phyloP scores from a whole-genome alignment of 108 stramenopile genomes.

The Poteriospumella lacustris region DNA sequence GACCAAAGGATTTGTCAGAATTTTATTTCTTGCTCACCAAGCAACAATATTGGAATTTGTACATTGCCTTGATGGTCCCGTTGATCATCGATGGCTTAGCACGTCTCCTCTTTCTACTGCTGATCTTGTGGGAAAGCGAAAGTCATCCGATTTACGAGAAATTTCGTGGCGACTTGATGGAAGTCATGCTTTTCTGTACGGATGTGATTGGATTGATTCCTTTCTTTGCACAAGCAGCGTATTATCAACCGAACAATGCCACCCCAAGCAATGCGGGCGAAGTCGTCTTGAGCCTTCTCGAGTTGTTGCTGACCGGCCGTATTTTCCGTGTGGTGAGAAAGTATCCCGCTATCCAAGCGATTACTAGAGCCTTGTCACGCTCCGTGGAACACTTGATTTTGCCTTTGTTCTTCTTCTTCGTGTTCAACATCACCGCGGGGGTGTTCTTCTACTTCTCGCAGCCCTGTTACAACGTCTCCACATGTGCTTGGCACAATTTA shows the following conservation, averaged over 20 bases:
- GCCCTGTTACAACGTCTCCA: conserved; percentile 5
- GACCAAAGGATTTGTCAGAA: not conserved
- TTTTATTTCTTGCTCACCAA: not conserved
- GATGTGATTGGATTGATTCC: not conserved
- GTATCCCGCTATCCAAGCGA: not conserved
- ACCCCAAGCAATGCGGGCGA: not conserved
- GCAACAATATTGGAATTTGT: not conserved
- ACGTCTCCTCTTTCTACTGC: not conserved
- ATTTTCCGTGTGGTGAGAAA: not conserved
- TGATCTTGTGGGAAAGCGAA: not conserved
- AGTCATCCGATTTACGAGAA: not conserved
- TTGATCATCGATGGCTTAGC: not conserved
- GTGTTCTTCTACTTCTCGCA: conserved; percentile 3
- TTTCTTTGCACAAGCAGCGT: not conserved
- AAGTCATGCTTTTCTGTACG: not conserved
- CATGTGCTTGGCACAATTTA: conserved; percentile 11
- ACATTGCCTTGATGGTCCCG: not conserved
- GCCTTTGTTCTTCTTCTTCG: conserved; percentile 10
- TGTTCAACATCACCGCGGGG: conserved; percentile 5
- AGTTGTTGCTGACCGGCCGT: not conserved
- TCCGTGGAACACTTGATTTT: not conserved
- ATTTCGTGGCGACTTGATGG: not conserved
- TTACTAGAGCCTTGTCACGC: not conserved
- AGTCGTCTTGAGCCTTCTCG: not conserved
- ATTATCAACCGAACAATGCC: not conserved